These are phyloP conservation scores for Gossypium davidsonii DNA, from an alignment of 441 rosid species.

Conservation along the genomic window DNA sequence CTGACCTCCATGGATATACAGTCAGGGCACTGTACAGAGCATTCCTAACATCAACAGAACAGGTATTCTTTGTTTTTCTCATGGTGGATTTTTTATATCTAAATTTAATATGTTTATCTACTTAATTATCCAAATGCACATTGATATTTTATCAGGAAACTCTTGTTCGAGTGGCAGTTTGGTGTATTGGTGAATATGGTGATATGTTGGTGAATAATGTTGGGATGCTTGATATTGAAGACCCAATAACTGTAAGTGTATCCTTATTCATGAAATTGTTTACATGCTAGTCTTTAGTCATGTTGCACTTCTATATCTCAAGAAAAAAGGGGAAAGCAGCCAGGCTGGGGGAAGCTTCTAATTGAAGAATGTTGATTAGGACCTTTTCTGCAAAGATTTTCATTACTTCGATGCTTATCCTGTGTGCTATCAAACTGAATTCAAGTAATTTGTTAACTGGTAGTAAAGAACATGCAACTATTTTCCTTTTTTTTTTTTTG, in stretches of 20 bases:
- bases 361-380: conserved; percentile 6
- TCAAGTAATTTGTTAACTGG: neutral
- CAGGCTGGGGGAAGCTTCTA: conserved; percentile 10
- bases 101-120: conserved; percentile 14
- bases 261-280: conserved; percentile 13
- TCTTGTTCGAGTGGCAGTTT: conserved; percentile 91
- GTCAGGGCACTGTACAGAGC: conserved; percentile 86
- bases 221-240: conserved; percentile 82
- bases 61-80: conserved; percentile 40
- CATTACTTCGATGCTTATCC: neutral
- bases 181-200: conserved; percentile 99
- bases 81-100: conserved; percentile 10
- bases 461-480: neutral
- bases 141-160: conserved; percentile 50
- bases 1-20: conserved; percentile 94
- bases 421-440: neutral
- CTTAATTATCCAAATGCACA: conserved; percentile 19
- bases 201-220: conserved; percentile 82
- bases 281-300: conserved; percentile 14
- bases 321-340: conserved; percentile 3
- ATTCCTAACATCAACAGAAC: conserved; percentile 66
- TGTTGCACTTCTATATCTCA: neutral
- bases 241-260: conserved; percentile 76
- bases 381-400: neutral
- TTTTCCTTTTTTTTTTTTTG: neutral